Evolutionary conservation across 306 rosid genomes (phyloP), one percentile per base, ranked within the genome.

Genomic region (Boehmeria nivea): DNA sequence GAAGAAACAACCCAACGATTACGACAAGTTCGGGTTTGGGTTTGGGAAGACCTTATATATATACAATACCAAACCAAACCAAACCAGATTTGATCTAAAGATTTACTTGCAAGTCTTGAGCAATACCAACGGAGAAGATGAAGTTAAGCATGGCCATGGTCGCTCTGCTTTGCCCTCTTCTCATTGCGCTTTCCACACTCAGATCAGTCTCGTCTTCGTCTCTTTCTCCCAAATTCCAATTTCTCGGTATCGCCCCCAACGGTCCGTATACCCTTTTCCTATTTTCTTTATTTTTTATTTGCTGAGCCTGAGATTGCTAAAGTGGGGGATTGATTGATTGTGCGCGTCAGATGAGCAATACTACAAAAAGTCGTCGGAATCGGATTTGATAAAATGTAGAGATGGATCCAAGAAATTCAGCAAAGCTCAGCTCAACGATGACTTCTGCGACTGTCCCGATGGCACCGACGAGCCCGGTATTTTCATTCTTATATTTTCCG

Each of bases 381-480:
- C 81, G 23, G 88, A 81, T 70, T 65, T 68, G 34, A 75, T 93
- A 6, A 81, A 59, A 56, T 93, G 99, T 66, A 83, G 64, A 72
- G 94, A 87, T 24, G 96, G 99, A 72, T 85, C 94, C 33, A 74
- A 75, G 64, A 78, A 83, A 60, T 93, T 93, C 79, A 73, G 60
- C 72, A 78, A 68, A 61, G 66, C 67, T 8, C 96, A 93, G 76
- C 94, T 93, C 71, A 93, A 93, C 50, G 99, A 93, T 21, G 80
- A 93, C 65, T 93, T 73, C 75, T 93, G 99, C 62, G 99, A 93
- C 44, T 93, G 99, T 59, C 71, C 75, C 19, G 96, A 93, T 64
- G 99, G 96, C 68, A 83, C 99, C 24, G 99, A 93, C 67, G 99
- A 93, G 47, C 99, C 99, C 47, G 99, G 99, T 93, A 12, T 16